Evolutionary conservation across 2,329 filamentous ascomycete genomes (phyloP), one percentile per base, ranked within the genome.

Genomic region (Trichoderma harzianum): DNA sequence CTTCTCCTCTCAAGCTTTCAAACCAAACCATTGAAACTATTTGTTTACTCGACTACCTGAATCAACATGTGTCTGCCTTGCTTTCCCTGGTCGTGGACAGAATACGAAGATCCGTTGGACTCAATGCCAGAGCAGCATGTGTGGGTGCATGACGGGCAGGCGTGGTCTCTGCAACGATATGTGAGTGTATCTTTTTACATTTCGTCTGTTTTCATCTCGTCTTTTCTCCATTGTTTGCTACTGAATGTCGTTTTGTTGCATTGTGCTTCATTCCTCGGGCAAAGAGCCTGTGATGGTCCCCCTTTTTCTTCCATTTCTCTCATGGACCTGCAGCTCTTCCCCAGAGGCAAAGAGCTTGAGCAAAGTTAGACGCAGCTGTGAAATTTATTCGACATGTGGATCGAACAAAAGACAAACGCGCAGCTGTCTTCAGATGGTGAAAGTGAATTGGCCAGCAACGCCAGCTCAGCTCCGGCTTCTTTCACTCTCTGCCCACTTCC

Each of bases 51-150:
- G 8, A 8, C 12, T 14, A 55, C 26, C 3, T 18, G 11, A 21
- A 39, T 28, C 12, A 57, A 61, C 21, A 88, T 89, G 86, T 89
- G 87, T 75, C 80, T 87, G n/a, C 83, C 84, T 6, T 87, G 85
- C 76, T 88, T 87, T 78, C 83, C 86, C 0, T 84, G 77, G 85
- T 86, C 77, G 72, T 86, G 78, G 81, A 85, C 77, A 77, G 85
- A 87, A 72, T 83, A 84, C 36, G 82, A 85, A 72, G 81, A 83
- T 71, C 78, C 80, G 6, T 66, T 81, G 14, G 82, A 83, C 58
- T 72, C 74, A 30, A 74, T 83, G 75, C 81, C 82, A 1, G 75
- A 79, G 73, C 84, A 85, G 66, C 83, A 82, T 14, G 77, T 81
- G 30, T 86, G 84, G 84, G 81, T 80, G 30, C 76, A 79, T 34